Percentiles rank a stretch among this genome's conserved stretches.
These are phyloP conservation scores for Globisporangium parvum DNA, from an alignment of 352 stramenopile genomes.

Conservation along the genomic window DNA sequence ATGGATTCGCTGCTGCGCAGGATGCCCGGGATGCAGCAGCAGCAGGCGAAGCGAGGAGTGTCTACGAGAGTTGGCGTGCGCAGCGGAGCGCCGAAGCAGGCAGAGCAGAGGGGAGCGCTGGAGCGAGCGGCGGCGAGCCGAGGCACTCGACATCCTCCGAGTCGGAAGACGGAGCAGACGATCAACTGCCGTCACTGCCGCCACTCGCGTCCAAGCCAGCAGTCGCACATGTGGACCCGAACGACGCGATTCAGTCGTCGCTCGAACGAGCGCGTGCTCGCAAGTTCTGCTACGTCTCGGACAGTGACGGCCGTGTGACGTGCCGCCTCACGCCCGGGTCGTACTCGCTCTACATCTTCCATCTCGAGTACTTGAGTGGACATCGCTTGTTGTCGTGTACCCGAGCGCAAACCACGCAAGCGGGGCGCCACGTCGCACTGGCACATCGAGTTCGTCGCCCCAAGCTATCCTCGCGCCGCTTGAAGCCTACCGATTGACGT, in stretches of 20 bases:
- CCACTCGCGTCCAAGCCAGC: no score
- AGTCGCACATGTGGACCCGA: not conserved
- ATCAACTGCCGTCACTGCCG: no score
- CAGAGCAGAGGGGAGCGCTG: not conserved
- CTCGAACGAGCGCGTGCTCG: constrained; percentile 3
- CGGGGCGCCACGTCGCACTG: constrained; percentile 25
- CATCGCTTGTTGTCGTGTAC: constrained; percentile 47
- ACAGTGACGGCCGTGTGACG: constrained; percentile 25
- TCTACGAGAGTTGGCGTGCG: constrained; percentile 19
- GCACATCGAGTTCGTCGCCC: constrained; percentile 17
- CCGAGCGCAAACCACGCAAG: constrained; percentile 32
- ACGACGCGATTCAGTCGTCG: constrained; percentile 4
- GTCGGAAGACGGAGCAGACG: no score
- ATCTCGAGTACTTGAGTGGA: constrained; percentile 72
- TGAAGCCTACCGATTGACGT: constrained; percentile 55
- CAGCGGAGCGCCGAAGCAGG: not conserved
- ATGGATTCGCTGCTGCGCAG: no score
- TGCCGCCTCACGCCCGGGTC: constrained; percentile 45
- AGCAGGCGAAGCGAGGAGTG: not conserved
- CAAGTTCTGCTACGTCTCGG: constrained; percentile 28
- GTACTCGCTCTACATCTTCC: constrained; percentile 67
- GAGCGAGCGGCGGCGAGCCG: not conserved
- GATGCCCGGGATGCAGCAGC: not conserved
- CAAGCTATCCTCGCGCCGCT: constrained; percentile 57
- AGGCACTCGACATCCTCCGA: no score